Evolutionary conservation across 1,284 basidiomycete genomes (phyloP), one percentile per base, ranked within the genome.

Genomic region (Melanopsichium pennsylvanicum): DNA sequence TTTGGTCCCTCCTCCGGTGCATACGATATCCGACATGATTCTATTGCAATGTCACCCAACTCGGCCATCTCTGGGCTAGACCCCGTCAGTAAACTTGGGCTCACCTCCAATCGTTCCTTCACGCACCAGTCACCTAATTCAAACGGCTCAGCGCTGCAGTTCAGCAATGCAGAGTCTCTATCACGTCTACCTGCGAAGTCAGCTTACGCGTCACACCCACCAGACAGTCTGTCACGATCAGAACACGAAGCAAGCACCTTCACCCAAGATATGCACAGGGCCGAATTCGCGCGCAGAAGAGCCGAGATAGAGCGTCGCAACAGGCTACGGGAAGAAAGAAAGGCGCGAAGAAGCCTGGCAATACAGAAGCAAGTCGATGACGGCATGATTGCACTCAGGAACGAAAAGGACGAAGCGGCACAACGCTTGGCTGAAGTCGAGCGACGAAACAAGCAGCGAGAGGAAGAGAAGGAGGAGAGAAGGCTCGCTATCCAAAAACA

Each of bases 271-370:
- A 39, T 33, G 25, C 46, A 25, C 6, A 40, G 18, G 9, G 40
- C 41, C 5, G 62, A 66, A 4, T 43, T 52, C 6, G 57, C 49
- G 4, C 41, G 27, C 27, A 44, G 52, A 25, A 39, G 18, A 18
- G 48, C 48, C 21, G 63, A 67, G 33, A 41, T 57, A 3, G 63
- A 60, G 19, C 56, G 57, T 9, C 63, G 63, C 39, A 67, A 60
- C 37, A 35, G 44, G 21, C 19, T 39, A 8, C 36, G 56, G 13
- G 62, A 36, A 41, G 52, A 52, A 43, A 49, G 51, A n/a, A 55
- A 55, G 27, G 36, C 23, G 18, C 43, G 46, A 6, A 42, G 63
- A 21, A 59, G 37, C 5, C 13, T 55, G 6, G 51, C 38, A 9
- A 55, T 67, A 13, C 43, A 56, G 18, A 67, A 50, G 33, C 51